Evolutionary conservation across 257 asterid genomes (phyloP), one percentile per base, ranked within the genome.

Genomic region (Echium plantagineum): DNA sequence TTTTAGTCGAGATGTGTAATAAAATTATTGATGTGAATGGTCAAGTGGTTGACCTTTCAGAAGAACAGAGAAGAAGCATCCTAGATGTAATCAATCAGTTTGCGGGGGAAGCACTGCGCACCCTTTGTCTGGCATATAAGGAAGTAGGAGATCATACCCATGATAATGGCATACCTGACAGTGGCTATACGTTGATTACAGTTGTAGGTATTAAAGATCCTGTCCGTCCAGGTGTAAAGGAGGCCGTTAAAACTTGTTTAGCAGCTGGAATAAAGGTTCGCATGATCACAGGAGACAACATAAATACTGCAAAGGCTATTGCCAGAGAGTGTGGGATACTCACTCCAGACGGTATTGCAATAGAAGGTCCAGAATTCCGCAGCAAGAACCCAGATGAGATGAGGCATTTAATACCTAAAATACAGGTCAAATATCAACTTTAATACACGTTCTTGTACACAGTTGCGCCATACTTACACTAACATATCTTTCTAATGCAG

Each of bases 191-290:
- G 15, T 76, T 93, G 58, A 81, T 93, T 65, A 85, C 81, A 55
- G 79, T 93, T 7, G 90, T 93, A 59, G 97, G 97, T 68, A 93
- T 93, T 61, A 93, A 89, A 69, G 99, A 93, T 76, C 99, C 99
- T 3, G 91, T 93, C 74, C 95, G 96, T 49, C 84, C 82, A 21
- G 99, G 94, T 66, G 99, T 93, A 56, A 85, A 68, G 70, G 95
- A 89, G 54, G 97, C 99, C 6, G 97, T 93, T 46, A 63, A 73
- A 75, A 83, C 81, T 21, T 93, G 99, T 73, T 73, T 84, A 53
- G 86, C 75, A 52, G 99, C 99, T 10, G 99, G 99, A 63, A 86
- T 93, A 71, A 75, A 71, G 16, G 96, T 93, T 48, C 87, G 99
- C 30, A 93, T 93, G 99, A 78, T 93, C 69, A 93, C 97, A 7